Evolutionary conservation across 2,329 filamentous ascomycete genomes (phyloP), one percentile per base, ranked within the genome.

Genomic region (Hypoxylon sp.): DNA sequence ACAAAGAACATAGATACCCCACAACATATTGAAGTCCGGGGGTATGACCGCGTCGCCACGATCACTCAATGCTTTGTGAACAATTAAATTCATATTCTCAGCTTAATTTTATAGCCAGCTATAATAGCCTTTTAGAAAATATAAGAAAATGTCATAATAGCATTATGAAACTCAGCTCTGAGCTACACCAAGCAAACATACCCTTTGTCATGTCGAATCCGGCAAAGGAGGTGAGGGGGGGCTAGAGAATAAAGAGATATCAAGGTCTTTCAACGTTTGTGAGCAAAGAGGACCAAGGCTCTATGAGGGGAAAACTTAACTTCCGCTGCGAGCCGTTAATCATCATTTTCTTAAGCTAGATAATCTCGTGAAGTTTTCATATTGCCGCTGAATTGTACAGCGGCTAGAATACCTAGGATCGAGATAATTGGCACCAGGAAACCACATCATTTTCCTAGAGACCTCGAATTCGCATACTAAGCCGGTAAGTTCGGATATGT

Each of bases 151-250:
- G n/a, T 5, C 7, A 37, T 22, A 48, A 46, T 25, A 17, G 25
- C 25, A 14, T 25, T 54, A n/a, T n/a, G 10, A 33, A 11, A n/a
- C n/a, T n/a, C n/a, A n/a, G n/a, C n/a, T n/a, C 14, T 13, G 1
- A 8, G 13, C 22, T 35, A n/a, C 22, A 31, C 33, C 1, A 17
- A 55, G 46, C 50, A 25, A 49, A 7, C 7, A 11, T 33, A 11
- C 33, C 31, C 56, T 64, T 69, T 67, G 67, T 66, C 25, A 3
- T 30, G 46, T 60, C 48, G 46, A 57, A 64, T 58, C 44, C 56
- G 60, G 56, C 25, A 68, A 20, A 10, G 53, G 25, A 56, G 33
- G 22, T 25, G 3, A 30, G 13, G 37, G 13, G 13, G 46, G 13
- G 35, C 13, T 14, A 31, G 40, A 50, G 25, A 59, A 66, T 42